phyloP scores from a whole-genome alignment of 2,329 filamentous ascomycete species.

The Davidsoniella virescens region DNA sequence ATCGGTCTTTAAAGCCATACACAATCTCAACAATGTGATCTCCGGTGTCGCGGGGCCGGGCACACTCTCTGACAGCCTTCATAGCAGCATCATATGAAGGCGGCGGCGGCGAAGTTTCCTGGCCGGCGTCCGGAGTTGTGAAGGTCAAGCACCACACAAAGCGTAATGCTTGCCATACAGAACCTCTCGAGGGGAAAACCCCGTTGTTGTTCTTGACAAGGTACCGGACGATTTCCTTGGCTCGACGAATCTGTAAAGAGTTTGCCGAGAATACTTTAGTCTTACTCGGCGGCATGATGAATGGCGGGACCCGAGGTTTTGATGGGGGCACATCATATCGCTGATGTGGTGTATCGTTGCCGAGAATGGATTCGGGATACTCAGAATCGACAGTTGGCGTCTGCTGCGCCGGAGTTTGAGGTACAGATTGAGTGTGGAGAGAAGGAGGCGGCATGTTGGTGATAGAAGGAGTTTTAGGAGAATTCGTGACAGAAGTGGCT shows the following conservation, averaged over 20 bases:
- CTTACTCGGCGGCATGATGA: slow-evolving; percentile 16
- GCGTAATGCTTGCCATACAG: slow-evolving; percentile 32
- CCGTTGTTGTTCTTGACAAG: slow-evolving; percentile 27
- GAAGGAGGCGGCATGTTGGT: neutral
- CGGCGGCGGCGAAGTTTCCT: slow-evolving; percentile 18
- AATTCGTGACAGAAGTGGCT: too few relatives aligned
- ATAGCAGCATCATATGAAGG: slow-evolving; percentile 26
- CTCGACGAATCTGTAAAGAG: slow-evolving; percentile 18
- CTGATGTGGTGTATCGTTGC: neutral
- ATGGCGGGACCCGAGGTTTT: neutral
- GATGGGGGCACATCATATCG: neutral
- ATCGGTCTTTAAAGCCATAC: slow-evolving; percentile 27
- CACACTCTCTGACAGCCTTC: slow-evolving; percentile 23
- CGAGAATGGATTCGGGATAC: slow-evolving; percentile 1
- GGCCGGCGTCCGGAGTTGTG: slow-evolving; percentile 15
- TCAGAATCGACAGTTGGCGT: neutral
- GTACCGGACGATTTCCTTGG: slow-evolving; percentile 26
- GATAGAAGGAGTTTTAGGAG: neutral
- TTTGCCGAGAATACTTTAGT: slow-evolving; percentile 19
- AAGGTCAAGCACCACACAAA: slow-evolving; percentile 29
- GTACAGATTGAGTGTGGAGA: neutral
- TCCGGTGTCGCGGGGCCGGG: slow-evolving; percentile 16
- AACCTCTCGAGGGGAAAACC: slow-evolving; percentile 34
- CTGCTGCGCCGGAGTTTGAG: neutral
- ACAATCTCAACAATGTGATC: slow-evolving; percentile 25